phyloP scores from a whole-genome alignment of 2,329 filamentous ascomycete species.

The Lecanicillium sp. region DNA sequence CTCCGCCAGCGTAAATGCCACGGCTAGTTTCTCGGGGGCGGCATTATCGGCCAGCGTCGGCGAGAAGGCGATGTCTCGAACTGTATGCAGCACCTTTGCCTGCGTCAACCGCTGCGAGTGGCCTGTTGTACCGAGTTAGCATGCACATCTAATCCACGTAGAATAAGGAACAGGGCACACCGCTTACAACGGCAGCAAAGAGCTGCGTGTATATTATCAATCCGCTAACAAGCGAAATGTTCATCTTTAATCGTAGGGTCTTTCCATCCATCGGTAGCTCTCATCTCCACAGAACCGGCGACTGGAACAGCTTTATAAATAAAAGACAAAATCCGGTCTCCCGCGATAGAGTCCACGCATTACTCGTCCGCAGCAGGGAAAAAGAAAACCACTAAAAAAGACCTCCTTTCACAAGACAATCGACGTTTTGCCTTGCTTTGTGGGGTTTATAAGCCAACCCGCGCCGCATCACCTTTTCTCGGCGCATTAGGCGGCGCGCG shows the following conservation, averaged over 20 bases:
- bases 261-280: too few relatives aligned
- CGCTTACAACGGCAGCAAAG: background rate
- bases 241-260: background rate
- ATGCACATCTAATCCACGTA: background rate
- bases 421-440: too few relatives aligned
- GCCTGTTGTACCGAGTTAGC: background rate
- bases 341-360: too few relatives aligned
- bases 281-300: too few relatives aligned
- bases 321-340: too few relatives aligned
- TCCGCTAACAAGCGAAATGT: background rate
- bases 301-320: too few relatives aligned
- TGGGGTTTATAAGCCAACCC: too few relatives aligned
- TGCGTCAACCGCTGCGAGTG: background rate
- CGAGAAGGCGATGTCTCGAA: constrained; percentile 1
- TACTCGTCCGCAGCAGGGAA: too few relatives aligned
- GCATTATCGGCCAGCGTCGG: background rate
- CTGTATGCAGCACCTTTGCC: background rate
- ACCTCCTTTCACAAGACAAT: too few relatives aligned
- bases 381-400: too few relatives aligned
- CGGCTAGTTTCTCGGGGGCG: background rate
- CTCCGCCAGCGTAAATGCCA: constrained; percentile 3
- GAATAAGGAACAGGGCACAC: background rate
- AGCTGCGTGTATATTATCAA: constrained; percentile 9
- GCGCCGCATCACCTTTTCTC: too few relatives aligned
- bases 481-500: too few relatives aligned